Percentiles rank a stretch among this genome's conserved stretches.
phyloP scores from a whole-genome alignment of 2,329 filamentous ascomycete genomes.

The Aschersonia sp. region DNA sequence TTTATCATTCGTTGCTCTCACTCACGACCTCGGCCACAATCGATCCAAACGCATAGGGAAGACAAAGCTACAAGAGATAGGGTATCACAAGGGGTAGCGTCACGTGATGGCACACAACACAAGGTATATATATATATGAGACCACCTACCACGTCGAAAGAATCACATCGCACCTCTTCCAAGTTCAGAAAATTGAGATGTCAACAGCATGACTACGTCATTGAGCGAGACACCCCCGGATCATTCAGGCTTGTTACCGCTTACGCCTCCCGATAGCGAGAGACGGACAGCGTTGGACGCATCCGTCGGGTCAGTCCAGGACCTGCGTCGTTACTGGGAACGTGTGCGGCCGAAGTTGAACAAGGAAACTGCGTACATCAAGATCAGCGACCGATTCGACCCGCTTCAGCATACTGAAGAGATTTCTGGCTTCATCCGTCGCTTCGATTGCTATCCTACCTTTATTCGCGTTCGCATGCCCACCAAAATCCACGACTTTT shows the following conservation, averaged over 20 bases:
- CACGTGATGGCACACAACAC: background rate
- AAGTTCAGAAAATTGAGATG: background rate
- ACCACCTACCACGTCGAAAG: background rate
- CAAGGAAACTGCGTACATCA: background rate
- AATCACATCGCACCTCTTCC: background rate
- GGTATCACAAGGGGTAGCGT: background rate
- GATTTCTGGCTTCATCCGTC: background rate
- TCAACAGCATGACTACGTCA: background rate
- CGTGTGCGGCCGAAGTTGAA: background rate
- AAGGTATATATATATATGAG: background rate
- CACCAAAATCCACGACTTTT: background rate
- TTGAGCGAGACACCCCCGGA: background rate
- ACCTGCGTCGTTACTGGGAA: background rate
- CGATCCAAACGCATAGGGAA: too few relatives aligned
- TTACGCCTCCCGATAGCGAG: background rate
- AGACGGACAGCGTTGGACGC: background rate
- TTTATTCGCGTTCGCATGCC: conserved; percentile 2
- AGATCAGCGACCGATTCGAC: background rate
- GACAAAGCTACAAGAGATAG: background rate
- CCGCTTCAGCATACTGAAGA: conserved; percentile 1
- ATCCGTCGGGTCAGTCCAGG: background rate
- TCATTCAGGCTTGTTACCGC: background rate
- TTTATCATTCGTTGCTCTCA: too few relatives aligned
- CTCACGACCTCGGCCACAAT: background rate
- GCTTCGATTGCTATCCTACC: conserved; percentile 2